Evolutionary conservation across 768 basidiomycete genomes (phyloP), one percentile per base, ranked within the genome.

Genomic region (Termitomyces sp.): DNA sequence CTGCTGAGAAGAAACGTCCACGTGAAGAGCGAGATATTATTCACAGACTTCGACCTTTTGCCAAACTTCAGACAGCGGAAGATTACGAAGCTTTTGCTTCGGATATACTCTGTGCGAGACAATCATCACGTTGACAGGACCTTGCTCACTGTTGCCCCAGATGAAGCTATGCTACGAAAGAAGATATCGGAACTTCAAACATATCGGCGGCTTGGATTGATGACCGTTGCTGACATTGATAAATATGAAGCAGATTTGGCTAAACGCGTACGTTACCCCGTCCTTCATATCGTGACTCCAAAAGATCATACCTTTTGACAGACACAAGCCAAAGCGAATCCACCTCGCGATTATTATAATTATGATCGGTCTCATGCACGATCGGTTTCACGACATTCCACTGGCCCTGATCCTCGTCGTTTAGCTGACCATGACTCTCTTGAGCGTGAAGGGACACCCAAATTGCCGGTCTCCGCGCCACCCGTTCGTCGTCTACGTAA

Each of bases 1-100:
- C 91, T 10, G 79, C 81, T 2, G 96, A 99, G 61, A 90, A 95
- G 74, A 98, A 97, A 67, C 78, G 93, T 17, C 81, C 82, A 8
- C 87, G 89, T 62, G 96, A 98, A 58, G 95, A 98, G 64, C 84
- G 89, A 60, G 97, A 98, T 58, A 86, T 98, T 53, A 70, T 93
- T 22, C 85, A 92, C 62, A 84, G 94, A 24, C 78, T 95, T 53
- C 88, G 95, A 60, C 91, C 93, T 2, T 98, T 98, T 68, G 83
- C 96, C 26, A 83, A 87, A 51, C 73, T 98, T 35, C 94, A 97
- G 67, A 94, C 93, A 0, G 87, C 89, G 1, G 84, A 90, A 56
- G 96, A 99, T 65, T 95, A 88, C 62, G 97, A 99, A 67, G 77
- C 77, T 3, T 90, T 98, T 65, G 77, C 87, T 5, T 80, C 93